These are phyloP conservation scores for Aspergillus amoenus DNA, from an alignment of 2,329 filamentous ascomycete genomes.

Conservation along the genomic window DNA sequence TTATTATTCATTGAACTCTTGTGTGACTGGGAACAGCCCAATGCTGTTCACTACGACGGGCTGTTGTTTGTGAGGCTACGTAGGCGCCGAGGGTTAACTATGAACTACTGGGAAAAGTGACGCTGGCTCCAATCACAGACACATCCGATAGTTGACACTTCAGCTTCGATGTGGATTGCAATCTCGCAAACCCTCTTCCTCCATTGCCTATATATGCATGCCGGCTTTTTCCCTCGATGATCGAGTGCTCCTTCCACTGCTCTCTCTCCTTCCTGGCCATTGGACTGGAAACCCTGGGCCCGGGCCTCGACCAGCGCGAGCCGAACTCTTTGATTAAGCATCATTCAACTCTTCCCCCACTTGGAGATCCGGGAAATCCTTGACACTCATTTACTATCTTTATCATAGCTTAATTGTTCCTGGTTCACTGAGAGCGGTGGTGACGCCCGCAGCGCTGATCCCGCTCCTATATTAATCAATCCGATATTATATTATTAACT, in stretches of 20 bases:
- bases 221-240: neutral
- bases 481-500: neutral
- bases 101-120: neutral
- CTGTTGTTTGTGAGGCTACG: neutral
- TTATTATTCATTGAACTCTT: too few relatives aligned
- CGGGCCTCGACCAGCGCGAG: slow-evolving; percentile 6
- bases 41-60: too few relatives aligned
- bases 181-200: neutral
- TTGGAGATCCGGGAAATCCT: neutral
- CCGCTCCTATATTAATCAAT: slow-evolving; percentile 1
- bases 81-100: too few relatives aligned
- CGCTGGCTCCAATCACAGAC: slow-evolving; percentile 8
- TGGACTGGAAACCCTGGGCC: neutral
- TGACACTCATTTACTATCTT: slow-evolving; percentile 1
- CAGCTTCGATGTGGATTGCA: neutral
- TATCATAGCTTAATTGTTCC: neutral
- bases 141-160: neutral
- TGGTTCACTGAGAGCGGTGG: neutral
- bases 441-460: slow-evolving; percentile 6
- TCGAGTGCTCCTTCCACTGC: neutral
- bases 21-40: too few relatives aligned
- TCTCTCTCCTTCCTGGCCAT: slow-evolving; percentile 1
- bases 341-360: slow-evolving; percentile 13
- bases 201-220: neutral
- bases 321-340: slow-evolving; percentile 1